These are phyloP conservation scores for Pyracantha coccinea DNA, from an alignment of 331 rosid genomes.

Conservation along the genomic window DNA sequence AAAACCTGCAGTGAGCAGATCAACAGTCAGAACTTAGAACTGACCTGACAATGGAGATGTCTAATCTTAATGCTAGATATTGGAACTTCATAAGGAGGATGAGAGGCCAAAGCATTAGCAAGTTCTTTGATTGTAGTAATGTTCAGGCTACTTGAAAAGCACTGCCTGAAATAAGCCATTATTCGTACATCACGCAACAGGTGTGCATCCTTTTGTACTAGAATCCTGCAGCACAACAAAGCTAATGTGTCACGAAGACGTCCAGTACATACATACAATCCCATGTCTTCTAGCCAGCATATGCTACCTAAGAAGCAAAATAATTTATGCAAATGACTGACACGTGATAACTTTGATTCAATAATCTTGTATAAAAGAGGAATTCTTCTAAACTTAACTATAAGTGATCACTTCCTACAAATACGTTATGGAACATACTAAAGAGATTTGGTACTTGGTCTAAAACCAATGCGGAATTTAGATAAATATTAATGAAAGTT, in stretches of 20 bases:
- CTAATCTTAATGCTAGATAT: slow-evolving; percentile 61
- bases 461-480: not conserved
- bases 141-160: slow-evolving; percentile 50
- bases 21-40: slow-evolving; percentile 16
- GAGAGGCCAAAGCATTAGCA: slow-evolving; percentile 78
- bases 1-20: not conserved
- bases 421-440: not conserved
- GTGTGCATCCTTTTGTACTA: slow-evolving; percentile 67
- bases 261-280: not conserved
- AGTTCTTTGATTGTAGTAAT: slow-evolving; percentile 74
- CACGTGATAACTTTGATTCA: not conserved
- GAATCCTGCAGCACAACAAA: slow-evolving; percentile 39
- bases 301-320: not conserved
- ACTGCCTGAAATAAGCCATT: slow-evolving; percentile 85
- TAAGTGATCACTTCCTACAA: not conserved
- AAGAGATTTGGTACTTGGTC: not conserved
- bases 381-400: not conserved
- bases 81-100: slow-evolving; percentile 86
- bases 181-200: slow-evolving; percentile 60
- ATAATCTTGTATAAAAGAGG: not conserved
- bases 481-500: too few relatives aligned
- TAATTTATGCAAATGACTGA: not conserved
- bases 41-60: slow-evolving; percentile 79
- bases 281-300: not conserved
- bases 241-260: slow-evolving; percentile 5